Conservation (phyloP, 495 filamentous ascomycete species). For the Oidiodendron maius region DNA sequence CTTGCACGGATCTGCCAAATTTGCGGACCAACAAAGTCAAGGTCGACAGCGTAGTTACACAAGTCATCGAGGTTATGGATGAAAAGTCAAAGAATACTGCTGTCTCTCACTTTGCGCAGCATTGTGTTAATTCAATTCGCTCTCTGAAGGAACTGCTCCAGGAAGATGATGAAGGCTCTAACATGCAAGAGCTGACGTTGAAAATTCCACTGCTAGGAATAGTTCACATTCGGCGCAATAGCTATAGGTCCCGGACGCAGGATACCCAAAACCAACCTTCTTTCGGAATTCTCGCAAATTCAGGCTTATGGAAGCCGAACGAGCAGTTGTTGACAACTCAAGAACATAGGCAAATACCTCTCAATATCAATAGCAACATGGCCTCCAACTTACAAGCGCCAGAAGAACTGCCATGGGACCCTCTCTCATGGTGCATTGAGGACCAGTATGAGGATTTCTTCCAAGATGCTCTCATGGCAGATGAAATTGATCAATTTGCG, state of each 20-base stretch:
- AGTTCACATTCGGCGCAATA: too few relatives aligned
- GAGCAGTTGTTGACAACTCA: too few relatives aligned
- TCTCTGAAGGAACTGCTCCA: conserved; percentile 9
- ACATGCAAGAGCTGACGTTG: too few relatives aligned
- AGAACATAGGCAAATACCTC: not conserved
- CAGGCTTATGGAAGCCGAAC: too few relatives aligned
- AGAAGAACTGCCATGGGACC: conserved; percentile 6
- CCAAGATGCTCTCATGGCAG: conserved; percentile 11
- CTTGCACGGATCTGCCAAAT: not conserved
- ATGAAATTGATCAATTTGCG: conserved; percentile 5
- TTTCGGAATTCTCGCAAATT: too few relatives aligned
- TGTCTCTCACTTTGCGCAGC: conserved; percentile 1
- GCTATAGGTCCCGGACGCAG: too few relatives aligned
- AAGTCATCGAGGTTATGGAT: conserved; percentile 11
- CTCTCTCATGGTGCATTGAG: conserved; percentile 10
- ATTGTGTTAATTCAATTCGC: conserved; percentile 2
- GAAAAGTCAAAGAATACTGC: conserved; percentile 2
- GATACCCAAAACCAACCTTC: too few relatives aligned
- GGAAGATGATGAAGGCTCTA: not conserved
- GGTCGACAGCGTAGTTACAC: conserved; percentile 6
- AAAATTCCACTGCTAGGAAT: too few relatives aligned
- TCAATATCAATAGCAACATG: not conserved
- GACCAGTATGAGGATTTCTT: conserved; percentile 8
- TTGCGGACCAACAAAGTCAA: not conserved
- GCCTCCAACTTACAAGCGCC: not conserved